Percentiles rank a stretch among this genome's conserved stretches.
Conservation (phyloP, 768 basidiomycete genomes). For the Pleurotus djamor region DNA sequence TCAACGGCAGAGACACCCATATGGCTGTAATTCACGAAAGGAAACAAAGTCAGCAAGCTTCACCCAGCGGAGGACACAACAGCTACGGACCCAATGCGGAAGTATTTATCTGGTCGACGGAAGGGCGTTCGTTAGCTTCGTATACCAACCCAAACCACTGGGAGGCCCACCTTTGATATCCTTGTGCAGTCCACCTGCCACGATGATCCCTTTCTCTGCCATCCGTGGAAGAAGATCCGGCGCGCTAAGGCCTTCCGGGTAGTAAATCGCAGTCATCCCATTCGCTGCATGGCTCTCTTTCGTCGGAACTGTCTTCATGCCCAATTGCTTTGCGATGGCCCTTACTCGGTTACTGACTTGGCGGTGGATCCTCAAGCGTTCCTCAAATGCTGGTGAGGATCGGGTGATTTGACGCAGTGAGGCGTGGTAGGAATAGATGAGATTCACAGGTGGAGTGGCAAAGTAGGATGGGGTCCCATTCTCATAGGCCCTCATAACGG, state of each 20-base stretch:
- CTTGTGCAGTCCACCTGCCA: slow-evolving; percentile 82
- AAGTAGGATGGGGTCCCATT: slow-evolving; percentile 76
- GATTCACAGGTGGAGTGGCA: slow-evolving; percentile 85
- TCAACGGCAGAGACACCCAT: slow-evolving; percentile 83
- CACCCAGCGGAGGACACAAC: not conserved
- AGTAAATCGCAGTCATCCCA: slow-evolving; percentile 88
- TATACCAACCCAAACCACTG: not conserved
- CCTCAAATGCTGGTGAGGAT: slow-evolving; percentile 55
- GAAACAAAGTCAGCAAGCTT: not conserved
- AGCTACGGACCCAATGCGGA: slow-evolving; percentile 64
- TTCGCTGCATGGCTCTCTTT: slow-evolving; percentile 63
- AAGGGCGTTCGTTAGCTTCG: not conserved
- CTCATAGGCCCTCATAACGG: slow-evolving; percentile 87
- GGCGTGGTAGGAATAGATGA: slow-evolving; percentile 82
- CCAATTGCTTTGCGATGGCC: slow-evolving; percentile 55
- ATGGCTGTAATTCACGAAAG: slow-evolving; percentile 44
- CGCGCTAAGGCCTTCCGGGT: slow-evolving; percentile 68
- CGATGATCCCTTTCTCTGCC: slow-evolving; percentile 62
- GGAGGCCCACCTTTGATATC: slow-evolving; percentile 55
- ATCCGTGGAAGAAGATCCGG: slow-evolving; percentile 70
- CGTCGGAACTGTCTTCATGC: slow-evolving; percentile 64
- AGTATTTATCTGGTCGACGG: slow-evolving; percentile 58
- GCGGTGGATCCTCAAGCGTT: slow-evolving; percentile 70
- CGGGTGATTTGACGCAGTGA: slow-evolving; percentile 68
- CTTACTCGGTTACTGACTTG: slow-evolving; percentile 65